These are phyloP conservation scores for Uronychia setigera DNA, from an alignment of 73 alveolate genomes.

Conservation along the genomic window DNA sequence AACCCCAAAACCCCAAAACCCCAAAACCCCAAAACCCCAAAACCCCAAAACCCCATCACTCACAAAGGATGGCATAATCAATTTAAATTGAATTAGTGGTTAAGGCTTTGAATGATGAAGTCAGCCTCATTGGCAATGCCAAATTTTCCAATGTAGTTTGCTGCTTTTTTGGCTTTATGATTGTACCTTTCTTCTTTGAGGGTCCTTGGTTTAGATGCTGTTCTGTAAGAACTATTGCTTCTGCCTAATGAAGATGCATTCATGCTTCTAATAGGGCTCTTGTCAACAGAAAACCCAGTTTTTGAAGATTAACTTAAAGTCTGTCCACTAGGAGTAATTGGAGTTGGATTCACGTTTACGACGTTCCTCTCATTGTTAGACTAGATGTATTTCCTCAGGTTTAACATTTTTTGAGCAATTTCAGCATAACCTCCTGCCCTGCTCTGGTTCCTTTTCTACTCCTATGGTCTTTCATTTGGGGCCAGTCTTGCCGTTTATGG, in stretches of 20 bases:
- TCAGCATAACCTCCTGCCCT: neutral
- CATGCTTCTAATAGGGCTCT: neutral
- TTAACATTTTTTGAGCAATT: neutral
- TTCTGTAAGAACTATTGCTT: neutral
- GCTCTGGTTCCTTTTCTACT: too few species aligned
- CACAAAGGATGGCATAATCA: too few species aligned
- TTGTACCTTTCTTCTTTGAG: neutral
- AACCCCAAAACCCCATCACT: too few species aligned
- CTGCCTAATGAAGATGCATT: neutral
- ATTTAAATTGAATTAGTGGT: too few species aligned
- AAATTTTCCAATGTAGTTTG: neutral
- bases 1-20: too few species aligned
- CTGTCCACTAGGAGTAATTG: too few species aligned
- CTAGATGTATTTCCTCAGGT: neutral
- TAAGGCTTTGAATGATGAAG: neutral
- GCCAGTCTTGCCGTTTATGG: too few species aligned
- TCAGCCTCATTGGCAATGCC: neutral
- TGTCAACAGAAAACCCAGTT: neutral
- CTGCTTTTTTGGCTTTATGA: neutral
- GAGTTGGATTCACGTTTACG: too few species aligned
- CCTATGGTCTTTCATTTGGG: too few species aligned
- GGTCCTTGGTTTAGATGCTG: neutral
- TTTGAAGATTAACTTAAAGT: neutral
- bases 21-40: too few species aligned
- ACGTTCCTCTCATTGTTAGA: neutral